phyloP scores from a whole-genome alignment of 2,329 filamentous ascomycete species.

The Calonectria leucothoes region DNA sequence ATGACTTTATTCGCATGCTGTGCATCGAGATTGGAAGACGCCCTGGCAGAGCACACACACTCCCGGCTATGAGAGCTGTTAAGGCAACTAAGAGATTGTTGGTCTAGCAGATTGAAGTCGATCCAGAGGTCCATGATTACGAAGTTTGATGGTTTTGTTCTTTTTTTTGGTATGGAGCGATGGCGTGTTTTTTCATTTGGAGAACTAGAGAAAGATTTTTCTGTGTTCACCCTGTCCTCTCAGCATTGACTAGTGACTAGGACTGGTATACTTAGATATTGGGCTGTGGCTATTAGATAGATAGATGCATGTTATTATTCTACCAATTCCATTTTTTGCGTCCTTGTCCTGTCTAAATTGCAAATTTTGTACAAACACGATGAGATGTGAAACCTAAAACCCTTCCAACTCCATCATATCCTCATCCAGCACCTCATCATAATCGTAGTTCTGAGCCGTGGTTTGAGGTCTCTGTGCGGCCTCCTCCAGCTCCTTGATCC shows the following conservation, averaged over 20 bases:
- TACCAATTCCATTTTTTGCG: not conserved
- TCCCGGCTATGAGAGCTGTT: slow-evolving; percentile 69
- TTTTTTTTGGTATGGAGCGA: slow-evolving; percentile 1
- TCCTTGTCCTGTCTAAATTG: not conserved
- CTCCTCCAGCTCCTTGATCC: slow-evolving; percentile 71
- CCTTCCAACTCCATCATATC: slow-evolving; percentile 66
- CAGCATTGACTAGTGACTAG: not conserved
- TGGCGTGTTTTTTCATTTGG: not conserved
- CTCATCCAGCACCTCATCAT: slow-evolving; percentile 64
- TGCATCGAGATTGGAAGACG: slow-evolving; percentile 87
- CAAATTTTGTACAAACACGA: not conserved
- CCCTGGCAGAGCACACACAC: slow-evolving; percentile 71
- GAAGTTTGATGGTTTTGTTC: not conserved
- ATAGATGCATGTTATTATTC: not conserved
- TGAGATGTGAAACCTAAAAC: slow-evolving; percentile 36
- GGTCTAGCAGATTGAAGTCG: slow-evolving; percentile 26
- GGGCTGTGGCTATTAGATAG: not conserved
- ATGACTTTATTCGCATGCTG: slow-evolving; percentile 89
- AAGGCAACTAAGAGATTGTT: slow-evolving; percentile 61
- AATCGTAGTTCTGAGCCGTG: slow-evolving; percentile 54
- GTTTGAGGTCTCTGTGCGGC: slow-evolving; percentile 41
- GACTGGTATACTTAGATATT: slow-evolving; percentile 7
- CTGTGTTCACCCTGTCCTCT: not conserved
- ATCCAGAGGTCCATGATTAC: not conserved
- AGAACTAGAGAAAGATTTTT: not conserved